Evolutionary conservation across 108 stramenopile genomes (phyloP), one percentile per base, ranked within the genome.

Genomic region (Cyclotella choctawhatcheeana): DNA sequence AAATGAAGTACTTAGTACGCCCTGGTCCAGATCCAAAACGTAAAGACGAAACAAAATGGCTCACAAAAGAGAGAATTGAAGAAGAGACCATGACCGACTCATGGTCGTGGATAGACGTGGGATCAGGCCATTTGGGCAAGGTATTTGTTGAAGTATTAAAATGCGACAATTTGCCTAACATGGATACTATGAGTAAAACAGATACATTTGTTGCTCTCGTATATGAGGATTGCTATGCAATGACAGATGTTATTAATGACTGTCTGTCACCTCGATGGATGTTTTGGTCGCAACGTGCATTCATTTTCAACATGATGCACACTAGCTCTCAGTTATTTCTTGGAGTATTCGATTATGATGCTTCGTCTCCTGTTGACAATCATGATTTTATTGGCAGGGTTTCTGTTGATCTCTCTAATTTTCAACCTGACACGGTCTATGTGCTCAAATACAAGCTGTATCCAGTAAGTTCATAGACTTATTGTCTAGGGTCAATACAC

Each of bases 211-310:
- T 85, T 12, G 74, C 87, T 1, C 18, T 84, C 21, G 84, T 91
- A 12, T 89, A 84, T 62, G 90, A 91, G 56, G 90, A 91, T 45
- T 66, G 69, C 40, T 64, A 67, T 22, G 88, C 81, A 7, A 64
- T 83, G 51, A 94, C 93, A 1, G 91, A 94, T 34, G 75, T 90
- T 2, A 85, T 94, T 45, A 83, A 84, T 72, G 89, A 94, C 76
- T 84, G 82, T 44, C 58, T 90, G 37, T 77, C 73, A n/a, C 93
- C 93, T 40, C 65, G 89, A 10, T 94, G 87, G 87, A 56, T 90
- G 45, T 89, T 88, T 10, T 94, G 93, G 93, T 75, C 85, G 17
- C 69, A 86, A 45, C 85, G 93, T 32, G 93, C 93, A 0, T 92
- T 92, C 64, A 67, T 84, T 30, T 84, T 92, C 10, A 73, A 86